Conservation (phyloP, 805 yeast species). For the Starmera pachycereana region DNA sequence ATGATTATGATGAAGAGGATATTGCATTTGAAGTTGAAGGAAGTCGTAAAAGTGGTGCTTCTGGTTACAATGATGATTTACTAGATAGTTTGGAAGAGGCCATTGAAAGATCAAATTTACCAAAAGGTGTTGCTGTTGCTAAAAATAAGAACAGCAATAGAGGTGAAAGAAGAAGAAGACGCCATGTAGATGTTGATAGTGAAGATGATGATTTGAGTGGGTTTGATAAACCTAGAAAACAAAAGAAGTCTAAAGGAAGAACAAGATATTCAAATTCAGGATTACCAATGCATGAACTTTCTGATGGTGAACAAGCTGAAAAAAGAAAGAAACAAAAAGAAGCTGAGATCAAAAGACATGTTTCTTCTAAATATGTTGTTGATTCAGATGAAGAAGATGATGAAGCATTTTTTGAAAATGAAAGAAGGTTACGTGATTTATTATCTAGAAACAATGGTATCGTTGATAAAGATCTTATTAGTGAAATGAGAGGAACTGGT, state of each 20-base stretch:
- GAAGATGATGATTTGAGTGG: constrained; percentile 5
- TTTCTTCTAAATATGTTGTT: constrained; percentile 44
- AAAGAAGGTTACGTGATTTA: constrained; percentile 34
- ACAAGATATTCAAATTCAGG: constrained; percentile 1
- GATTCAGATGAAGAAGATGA: constrained; percentile 53
- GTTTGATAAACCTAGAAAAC: constrained; percentile 1
- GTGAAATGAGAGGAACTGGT: background rate
- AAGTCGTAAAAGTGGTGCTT: constrained; percentile 1
- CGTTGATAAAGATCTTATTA: background rate
- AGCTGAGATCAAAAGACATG: constrained; percentile 5
- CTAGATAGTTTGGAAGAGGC: constrained; percentile 11
- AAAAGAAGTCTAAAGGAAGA: constrained; percentile 4
- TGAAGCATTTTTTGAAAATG: constrained; percentile 43
- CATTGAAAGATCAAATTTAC: constrained; percentile 3
- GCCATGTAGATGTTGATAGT: constrained; percentile 1
- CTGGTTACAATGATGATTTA: constrained; percentile 11
- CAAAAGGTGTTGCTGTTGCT: constrained; percentile 15
- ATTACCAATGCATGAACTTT: constrained; percentile 21
- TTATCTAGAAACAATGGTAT: constrained; percentile 9
- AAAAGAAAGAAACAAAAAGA: background rate
- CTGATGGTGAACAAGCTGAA: constrained; percentile 21
- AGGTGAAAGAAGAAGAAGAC: constrained; percentile 7
- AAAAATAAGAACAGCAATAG: constrained; percentile 4
- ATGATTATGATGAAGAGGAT: constrained; percentile 31
- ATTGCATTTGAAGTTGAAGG: constrained; percentile 25